Evolutionary conservation across 140 eudicot species (phyloP).

Genomic region (Cichorium intybus): DNA sequence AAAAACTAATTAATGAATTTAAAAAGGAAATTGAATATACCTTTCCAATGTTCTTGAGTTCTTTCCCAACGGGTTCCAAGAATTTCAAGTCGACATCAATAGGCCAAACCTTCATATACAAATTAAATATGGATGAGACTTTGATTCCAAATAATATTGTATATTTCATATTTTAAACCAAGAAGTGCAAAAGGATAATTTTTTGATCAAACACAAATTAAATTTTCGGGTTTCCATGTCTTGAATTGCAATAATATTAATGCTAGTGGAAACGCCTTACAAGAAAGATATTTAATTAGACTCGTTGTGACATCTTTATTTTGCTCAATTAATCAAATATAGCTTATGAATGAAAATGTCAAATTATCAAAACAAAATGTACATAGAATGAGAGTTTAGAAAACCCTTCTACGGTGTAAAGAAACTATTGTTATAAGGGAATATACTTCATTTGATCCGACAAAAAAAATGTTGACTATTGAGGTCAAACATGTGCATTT

Average conservation of each 20-base stretch:
- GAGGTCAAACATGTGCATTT: neutral
- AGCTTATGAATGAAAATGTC: neutral
- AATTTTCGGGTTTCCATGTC: neutral
- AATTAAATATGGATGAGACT: neutral
- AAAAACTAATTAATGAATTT: neutral
- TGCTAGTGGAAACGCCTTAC: neutral
- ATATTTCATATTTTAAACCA: neutral
- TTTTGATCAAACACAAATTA: neutral
- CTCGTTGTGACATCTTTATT: neutral
- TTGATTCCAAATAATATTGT: neutral
- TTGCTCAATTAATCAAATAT: neutral
- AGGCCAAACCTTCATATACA: constrained; percentile 80
- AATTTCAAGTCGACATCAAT: constrained; percentile 73
- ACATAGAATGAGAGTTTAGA: neutral
- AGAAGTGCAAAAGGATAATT: neutral
- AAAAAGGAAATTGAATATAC: constrained; percentile 30
- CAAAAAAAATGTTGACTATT: constrained; percentile 1
- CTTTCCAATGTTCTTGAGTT: constrained; percentile 78
- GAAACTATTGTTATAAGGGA: neutral
- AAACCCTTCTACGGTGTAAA: neutral
- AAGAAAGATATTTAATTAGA: neutral
- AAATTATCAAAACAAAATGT: neutral
- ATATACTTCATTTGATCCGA: constrained; percentile 9
- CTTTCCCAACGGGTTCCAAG: constrained; percentile 85
- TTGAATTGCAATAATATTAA: neutral